These are phyloP conservation scores for Maudiozyma humilis DNA, from an alignment of 1,139 yeast genomes.

Conservation along the genomic window DNA sequence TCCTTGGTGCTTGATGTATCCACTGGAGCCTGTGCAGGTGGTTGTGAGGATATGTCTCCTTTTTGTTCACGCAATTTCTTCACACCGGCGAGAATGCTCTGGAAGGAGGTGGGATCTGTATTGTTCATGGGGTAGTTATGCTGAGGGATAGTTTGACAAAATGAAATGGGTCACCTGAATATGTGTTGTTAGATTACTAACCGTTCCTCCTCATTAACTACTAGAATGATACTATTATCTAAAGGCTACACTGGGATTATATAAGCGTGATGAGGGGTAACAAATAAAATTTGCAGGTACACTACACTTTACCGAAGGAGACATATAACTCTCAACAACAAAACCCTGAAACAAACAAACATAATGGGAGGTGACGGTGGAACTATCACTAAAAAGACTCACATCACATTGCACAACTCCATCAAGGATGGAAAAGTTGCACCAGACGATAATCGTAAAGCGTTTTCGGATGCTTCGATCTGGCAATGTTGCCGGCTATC, in stretches of 20 bases:
- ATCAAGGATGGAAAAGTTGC: slow-evolving; percentile 22
- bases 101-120: slow-evolving; percentile 52
- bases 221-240: background rate
- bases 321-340: background rate
- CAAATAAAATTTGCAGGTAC: too few relatives aligned
- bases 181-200: too few relatives aligned
- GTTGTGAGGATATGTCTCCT: slow-evolving; percentile 9
- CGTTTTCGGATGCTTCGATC: slow-evolving; percentile 30
- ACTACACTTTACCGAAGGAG: too few relatives aligned
- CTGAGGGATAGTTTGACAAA: too few relatives aligned
- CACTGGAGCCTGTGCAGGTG: background rate
- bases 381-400: slow-evolving; percentile 17
- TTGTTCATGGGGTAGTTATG: slow-evolving; percentile 26
- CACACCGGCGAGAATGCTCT: slow-evolving; percentile 57
- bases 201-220: background rate
- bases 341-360: background rate
- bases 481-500: slow-evolving; percentile 31
- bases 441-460: slow-evolving; percentile 44
- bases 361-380: slow-evolving; percentile 24
- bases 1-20: background rate
- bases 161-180: too few relatives aligned
- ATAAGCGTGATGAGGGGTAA: too few relatives aligned
- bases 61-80: slow-evolving; percentile 36
- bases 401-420: slow-evolving; percentile 17
- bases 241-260: too few relatives aligned